Percentiles rank a stretch among this genome's conserved stretches.
These are phyloP conservation scores for Pseudocercospora crystallina DNA, from an alignment of 2,329 filamentous ascomycete species.

Conservation along the genomic window DNA sequence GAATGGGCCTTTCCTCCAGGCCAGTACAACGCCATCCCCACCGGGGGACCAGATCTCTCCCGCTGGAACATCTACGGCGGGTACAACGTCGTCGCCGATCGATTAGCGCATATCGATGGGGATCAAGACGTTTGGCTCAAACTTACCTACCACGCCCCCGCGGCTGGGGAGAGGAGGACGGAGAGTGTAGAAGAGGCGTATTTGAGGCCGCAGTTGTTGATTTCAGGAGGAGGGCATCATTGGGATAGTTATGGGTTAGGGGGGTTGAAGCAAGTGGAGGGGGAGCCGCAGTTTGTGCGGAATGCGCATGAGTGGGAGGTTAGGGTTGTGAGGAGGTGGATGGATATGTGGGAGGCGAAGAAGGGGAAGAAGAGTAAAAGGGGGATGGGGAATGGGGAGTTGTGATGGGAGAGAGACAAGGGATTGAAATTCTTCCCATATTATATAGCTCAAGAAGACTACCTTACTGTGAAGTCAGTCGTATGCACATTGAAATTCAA, in stretches of 20 bases:
- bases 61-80: slow-evolving; percentile 50
- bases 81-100: slow-evolving; percentile 47
- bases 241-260: slow-evolving; percentile 45
- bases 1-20: slow-evolving; percentile 54
- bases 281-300: slow-evolving; percentile 56
- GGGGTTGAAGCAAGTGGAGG: slow-evolving; percentile 57
- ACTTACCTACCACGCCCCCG: slow-evolving; percentile 51
- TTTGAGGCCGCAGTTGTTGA: slow-evolving; percentile 51
- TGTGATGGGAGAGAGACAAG: too few relatives aligned
- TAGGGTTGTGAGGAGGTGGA: slow-evolving; percentile 65
- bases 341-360: slow-evolving; percentile 40
- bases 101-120: slow-evolving; percentile 55
- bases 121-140: slow-evolving; percentile 55
- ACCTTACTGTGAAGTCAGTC: too few relatives aligned
- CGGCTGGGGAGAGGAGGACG: slow-evolving; percentile 34
- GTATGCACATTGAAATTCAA: too few relatives aligned
- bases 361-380: not conserved
- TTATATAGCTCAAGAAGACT: too few relatives aligned
- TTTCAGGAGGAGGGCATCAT: slow-evolving; percentile 54
- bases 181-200: slow-evolving; percentile 33
- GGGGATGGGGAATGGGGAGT: too few relatives aligned
- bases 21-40: slow-evolving; percentile 46
- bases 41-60: slow-evolving; percentile 42
- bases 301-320: slow-evolving; percentile 61
- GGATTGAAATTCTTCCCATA: too few relatives aligned